Evolutionary conservation across 148 eudicot species (phyloP), one percentile per base, ranked within the genome.

Genomic region (Arctostaphylos glauca): DNA sequence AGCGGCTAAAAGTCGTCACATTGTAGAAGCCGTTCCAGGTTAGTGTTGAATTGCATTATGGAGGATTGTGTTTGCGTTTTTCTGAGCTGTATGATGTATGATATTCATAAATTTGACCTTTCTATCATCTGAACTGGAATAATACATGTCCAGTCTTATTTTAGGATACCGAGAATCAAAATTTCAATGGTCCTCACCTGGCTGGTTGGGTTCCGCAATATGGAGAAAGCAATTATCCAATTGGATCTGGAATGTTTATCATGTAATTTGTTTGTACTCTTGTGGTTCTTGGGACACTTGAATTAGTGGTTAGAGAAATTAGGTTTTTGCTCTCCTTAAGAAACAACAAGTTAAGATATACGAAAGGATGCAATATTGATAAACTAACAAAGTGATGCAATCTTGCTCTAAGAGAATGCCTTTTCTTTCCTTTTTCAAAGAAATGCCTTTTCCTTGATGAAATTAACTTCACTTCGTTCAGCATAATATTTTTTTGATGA

Each of bases 1-100:
- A 91, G 97, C 99, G 41, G 93, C 97, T 67, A 97, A 94, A 88
- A 91, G 79, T 88, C 96, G 96, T 78, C 95, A 97, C 81, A 86
- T 94, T 43, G 85, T 97, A 49, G 99, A 97, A 84, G 93, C 86
- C 76, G 97, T 94, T 74, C 97, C 99, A 85, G 98, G 99, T 97
- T 97, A 86, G 64, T 66, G 44, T 50, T 23, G 43, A 68, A 59
- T 48, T 59, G 19, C 82, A 72, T 8, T 46, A 15, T 47, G 9
- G 59, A 49, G 75, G 64, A 9, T 1, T 68, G 15, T n/a, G 54
- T 66, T 41, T 80, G 59, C 19, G 48, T 58, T 6, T 25, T 62
- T 46, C 60, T 67, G n/a, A 46, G 5, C 25, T 38, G 38, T 9
- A 12, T 50, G 31, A 50, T 38, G 66, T 43, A 19, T 55, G 59